These are phyloP conservation scores for Penicillium malachiteum DNA, from an alignment of 495 filamentous ascomycete genomes.

Conservation along the genomic window DNA sequence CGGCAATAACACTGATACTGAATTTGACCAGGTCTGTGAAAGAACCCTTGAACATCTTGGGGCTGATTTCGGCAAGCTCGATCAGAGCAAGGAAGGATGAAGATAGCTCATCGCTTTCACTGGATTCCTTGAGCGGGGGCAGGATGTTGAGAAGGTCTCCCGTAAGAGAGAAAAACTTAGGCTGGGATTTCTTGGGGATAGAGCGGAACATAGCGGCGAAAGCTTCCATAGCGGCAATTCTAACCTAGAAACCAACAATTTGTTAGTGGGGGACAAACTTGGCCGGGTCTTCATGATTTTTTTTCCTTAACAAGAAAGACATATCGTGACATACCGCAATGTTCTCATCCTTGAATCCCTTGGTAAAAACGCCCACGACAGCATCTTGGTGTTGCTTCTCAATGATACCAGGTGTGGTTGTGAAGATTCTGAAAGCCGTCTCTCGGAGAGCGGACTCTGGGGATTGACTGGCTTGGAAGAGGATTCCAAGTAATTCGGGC, in stretches of 20 bases:
- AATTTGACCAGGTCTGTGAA: constrained; percentile 92
- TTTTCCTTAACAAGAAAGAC: too few relatives aligned
- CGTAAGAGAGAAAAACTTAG: constrained; percentile 81
- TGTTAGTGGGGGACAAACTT: background rate
- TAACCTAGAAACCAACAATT: constrained; percentile 54
- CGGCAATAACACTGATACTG: constrained; percentile 86
- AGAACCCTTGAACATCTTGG: constrained; percentile 92
- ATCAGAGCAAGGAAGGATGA: constrained; percentile 87
- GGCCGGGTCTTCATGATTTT: too few relatives aligned
- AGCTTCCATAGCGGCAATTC: constrained; percentile 92
- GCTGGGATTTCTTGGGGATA: constrained; percentile 78
- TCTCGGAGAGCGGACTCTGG: constrained; percentile 78
- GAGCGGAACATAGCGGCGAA: constrained; percentile 94
- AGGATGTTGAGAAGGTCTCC: constrained; percentile 90
- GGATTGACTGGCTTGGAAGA: constrained; percentile 87
- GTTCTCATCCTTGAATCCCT: constrained; percentile 87
- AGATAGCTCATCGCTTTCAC: constrained; percentile 84
- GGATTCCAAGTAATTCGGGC: constrained; percentile 81
- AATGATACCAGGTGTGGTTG: constrained; percentile 92
- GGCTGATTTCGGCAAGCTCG: constrained; percentile 85
- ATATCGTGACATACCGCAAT: constrained; percentile 56
- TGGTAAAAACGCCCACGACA: constrained; percentile 79
- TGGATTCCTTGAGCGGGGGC: constrained; percentile 84
- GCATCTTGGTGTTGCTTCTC: constrained; percentile 86
- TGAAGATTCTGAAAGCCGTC: constrained; percentile 89